These are phyloP conservation scores for Rhypophila decipiens DNA, from an alignment of 495 filamentous ascomycete genomes.

Conservation along the genomic window DNA sequence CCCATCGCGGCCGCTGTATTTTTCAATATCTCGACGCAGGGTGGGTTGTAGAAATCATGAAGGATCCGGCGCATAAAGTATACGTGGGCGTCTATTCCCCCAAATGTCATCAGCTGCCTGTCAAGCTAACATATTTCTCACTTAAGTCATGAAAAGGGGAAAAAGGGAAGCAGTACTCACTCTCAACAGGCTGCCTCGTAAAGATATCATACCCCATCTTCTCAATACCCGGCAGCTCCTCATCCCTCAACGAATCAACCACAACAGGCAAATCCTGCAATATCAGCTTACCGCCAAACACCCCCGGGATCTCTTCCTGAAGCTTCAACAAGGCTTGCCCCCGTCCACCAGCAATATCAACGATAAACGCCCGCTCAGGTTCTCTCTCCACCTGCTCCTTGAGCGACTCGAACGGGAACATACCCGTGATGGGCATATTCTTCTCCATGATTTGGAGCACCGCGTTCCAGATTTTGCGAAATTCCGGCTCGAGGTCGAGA, in stretches of 20 bases:
- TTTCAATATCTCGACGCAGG: constrained; percentile 38
- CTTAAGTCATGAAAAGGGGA: not conserved
- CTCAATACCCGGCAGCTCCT: constrained; percentile 12
- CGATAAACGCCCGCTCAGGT: constrained; percentile 24
- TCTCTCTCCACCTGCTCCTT: constrained; percentile 26
- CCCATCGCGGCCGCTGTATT: constrained; percentile 33
- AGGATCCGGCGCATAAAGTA: constrained; percentile 49
- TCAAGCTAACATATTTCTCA: not conserved
- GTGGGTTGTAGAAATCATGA: constrained; percentile 42
- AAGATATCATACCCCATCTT: constrained; percentile 15
- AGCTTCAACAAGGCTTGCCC: constrained; percentile 24
- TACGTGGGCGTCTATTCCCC: constrained; percentile 33
- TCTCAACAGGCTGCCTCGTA: constrained; percentile 13
- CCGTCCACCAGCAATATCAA: constrained; percentile 21
- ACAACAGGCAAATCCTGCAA: constrained; percentile 18
- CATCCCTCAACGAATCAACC: constrained; percentile 10
- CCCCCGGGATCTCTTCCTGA: constrained; percentile 13
- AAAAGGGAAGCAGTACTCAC: too few relatives aligned
- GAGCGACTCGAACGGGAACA: constrained; percentile 29
- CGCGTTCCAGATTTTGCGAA: constrained; percentile 10
- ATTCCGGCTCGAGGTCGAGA: constrained; percentile 9
- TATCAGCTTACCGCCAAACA: constrained; percentile 13
- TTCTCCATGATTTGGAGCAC: constrained; percentile 21
- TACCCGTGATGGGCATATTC: constrained; percentile 25
- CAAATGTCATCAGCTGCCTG: not conserved